A percentile compares a stretch with the other conserved stretches of the same genome.
These are phyloP conservation scores for Aspergillus bertholletiae DNA, from an alignment of 495 filamentous ascomycete species.

Conservation along the genomic window DNA sequence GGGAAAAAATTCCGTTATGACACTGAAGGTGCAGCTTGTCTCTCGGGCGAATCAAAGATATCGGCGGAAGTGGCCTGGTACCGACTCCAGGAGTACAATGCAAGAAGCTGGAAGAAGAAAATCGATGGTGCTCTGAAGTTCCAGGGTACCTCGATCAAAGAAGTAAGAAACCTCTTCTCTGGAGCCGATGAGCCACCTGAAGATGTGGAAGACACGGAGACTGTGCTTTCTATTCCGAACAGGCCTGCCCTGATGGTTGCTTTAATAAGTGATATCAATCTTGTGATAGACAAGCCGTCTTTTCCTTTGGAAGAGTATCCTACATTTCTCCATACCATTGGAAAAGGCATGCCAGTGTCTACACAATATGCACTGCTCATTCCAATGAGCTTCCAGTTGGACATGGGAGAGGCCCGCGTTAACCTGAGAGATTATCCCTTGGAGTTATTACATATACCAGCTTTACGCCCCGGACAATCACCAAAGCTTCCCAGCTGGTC, in stretches of 20 bases:
- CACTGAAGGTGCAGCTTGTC: constrained; percentile 63
- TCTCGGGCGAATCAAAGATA: constrained; percentile 67
- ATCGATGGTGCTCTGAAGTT: constrained; percentile 73
- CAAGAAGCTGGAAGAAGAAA: constrained; percentile 86
- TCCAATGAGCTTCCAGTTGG: constrained; percentile 83
- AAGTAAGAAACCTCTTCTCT: constrained; percentile 77
- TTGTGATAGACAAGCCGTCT: constrained; percentile 87
- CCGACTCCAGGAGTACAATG: constrained; percentile 74
- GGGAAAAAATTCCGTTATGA: constrained; percentile 68
- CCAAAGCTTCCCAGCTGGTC: constrained; percentile 76
- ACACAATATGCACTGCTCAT: constrained; percentile 87
- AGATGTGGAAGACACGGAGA: constrained; percentile 77
- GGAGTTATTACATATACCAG: constrained; percentile 86
- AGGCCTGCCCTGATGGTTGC: constrained; percentile 79
- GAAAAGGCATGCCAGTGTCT: constrained; percentile 91
- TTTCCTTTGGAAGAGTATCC: constrained; percentile 80
- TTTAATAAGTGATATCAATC: constrained; percentile 77
- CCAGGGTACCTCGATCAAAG: constrained; percentile 69
- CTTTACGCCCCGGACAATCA: constrained; percentile 74
- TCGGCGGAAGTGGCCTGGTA: constrained; percentile 70
- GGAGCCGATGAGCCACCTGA: constrained; percentile 77
- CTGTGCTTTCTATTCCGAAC: constrained; percentile 80
- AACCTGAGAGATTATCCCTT: constrained; percentile 89
- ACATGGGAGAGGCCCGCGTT: constrained; percentile 86
- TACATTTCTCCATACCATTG: constrained; percentile 78